Conservation (phyloP, 2,329 filamentous ascomycete species). For the Cladophialophora chaetospira region DNA sequence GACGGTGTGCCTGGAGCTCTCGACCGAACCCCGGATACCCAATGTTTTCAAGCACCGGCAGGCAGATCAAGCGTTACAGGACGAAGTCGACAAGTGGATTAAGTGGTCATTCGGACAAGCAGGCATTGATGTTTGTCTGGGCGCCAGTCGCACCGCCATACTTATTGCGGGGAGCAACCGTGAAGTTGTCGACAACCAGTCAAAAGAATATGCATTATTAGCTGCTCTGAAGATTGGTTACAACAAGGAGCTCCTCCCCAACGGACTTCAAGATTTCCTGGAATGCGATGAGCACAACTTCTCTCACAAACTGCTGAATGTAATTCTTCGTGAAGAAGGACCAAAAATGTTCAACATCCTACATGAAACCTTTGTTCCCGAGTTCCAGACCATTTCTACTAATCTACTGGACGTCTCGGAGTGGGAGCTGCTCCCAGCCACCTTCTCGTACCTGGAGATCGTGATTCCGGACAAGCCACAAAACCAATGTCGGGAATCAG, state of each 20-base stretch:
- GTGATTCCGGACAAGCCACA: background rate
- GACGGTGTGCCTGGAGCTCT: background rate
- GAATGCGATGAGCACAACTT: background rate
- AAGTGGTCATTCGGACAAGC: background rate
- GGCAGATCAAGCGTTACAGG: background rate
- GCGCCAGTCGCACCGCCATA: background rate
- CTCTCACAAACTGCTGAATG: background rate
- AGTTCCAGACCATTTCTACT: background rate
- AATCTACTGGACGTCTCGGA: background rate
- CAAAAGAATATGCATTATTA: background rate
- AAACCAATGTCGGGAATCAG: background rate
- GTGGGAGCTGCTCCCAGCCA: background rate
- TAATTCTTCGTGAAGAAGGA: background rate
- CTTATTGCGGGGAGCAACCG: background rate
- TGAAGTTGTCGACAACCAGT: slow-evolving; percentile 1
- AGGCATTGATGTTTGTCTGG: background rate
- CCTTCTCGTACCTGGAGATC: background rate
- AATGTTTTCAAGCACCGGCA: background rate
- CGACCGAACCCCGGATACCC: background rate
- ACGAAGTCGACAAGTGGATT: background rate
- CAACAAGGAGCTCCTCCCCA: background rate
- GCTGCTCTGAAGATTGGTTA: background rate
- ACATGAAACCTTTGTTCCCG: background rate
- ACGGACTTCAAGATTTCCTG: background rate
- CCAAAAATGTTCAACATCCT: background rate